phyloP scores from a whole-genome alignment of 2,329 filamentous ascomycete genomes.

The Fusarium palustre region DNA sequence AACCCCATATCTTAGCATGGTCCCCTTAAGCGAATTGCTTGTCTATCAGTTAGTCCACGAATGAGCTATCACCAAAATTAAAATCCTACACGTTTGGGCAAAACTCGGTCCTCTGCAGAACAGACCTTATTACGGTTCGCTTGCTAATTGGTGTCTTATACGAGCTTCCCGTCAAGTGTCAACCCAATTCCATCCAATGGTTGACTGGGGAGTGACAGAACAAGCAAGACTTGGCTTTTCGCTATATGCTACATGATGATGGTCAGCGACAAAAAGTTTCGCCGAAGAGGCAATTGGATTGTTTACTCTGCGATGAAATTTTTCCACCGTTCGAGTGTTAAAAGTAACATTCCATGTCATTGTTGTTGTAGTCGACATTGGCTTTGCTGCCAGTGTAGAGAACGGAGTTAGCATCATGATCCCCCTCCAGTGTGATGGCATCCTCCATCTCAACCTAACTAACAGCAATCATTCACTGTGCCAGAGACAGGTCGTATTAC shows the following conservation, averaged over 20 bases:
- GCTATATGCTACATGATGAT: conserved; percentile 15
- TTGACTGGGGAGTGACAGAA: conserved; percentile 13
- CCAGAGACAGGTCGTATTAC: conserved; percentile 54
- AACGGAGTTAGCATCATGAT: not conserved
- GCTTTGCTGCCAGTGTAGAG: not conserved
- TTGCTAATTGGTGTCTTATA: conserved; percentile 13
- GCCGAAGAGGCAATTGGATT: conserved; percentile 7
- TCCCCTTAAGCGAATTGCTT: conserved; percentile 18
- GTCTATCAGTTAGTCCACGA: conserved; percentile 38
- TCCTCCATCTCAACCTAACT: not conserved
- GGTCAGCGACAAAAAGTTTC: conserved; percentile 28
- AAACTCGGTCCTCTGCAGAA: conserved; percentile 5
- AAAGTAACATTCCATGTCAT: not conserved
- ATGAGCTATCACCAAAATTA: conserved; percentile 22
- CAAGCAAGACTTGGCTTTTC: conserved; percentile 17
- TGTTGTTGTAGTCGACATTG: not conserved
- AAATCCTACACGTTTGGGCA: conserved; percentile 13
- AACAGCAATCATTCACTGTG: conserved; percentile 44
- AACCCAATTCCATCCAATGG: conserved; percentile 26
- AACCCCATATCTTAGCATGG: conserved; percentile 34
- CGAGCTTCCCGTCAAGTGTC: conserved; percentile 13
- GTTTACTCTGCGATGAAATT: conserved; percentile 2
- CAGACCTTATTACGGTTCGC: conserved; percentile 3
- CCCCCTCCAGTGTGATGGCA: not conserved
- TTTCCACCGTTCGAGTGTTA: conserved; percentile 35